Conservation (phyloP, 176 grass and related monocot genomes). For the Oryza longistaminata region DNA sequence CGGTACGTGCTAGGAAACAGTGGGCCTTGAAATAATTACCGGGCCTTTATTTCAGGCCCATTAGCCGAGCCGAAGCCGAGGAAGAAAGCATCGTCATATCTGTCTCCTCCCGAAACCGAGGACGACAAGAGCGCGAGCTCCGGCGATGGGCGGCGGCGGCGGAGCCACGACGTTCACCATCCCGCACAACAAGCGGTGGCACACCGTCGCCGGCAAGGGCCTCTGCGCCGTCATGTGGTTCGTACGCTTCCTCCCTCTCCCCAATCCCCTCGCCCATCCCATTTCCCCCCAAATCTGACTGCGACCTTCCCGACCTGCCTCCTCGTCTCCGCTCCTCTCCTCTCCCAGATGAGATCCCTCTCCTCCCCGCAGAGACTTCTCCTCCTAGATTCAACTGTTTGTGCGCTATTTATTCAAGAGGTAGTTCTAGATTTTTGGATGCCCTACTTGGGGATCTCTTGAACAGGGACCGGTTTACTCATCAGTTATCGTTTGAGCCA, state of each 20-base stretch:
- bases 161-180: conserved; percentile 37
- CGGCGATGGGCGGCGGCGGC: too few relatives aligned
- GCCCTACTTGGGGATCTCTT: neutral
- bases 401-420: neutral
- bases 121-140: neutral
- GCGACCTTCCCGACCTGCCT: too few relatives aligned
- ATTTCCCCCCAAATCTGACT: neutral
- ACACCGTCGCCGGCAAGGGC: conserved; percentile 80
- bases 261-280: neutral
- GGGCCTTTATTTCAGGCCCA: too few relatives aligned
- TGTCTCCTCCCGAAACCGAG: too few relatives aligned
- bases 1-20: too few relatives aligned
- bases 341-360: neutral
- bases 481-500: neutral
- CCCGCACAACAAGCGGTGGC: conserved; percentile 84
- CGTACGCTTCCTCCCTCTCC: neutral
- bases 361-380: neutral
- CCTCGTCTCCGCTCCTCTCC: too few relatives aligned
- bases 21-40: too few relatives aligned
- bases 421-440: neutral
- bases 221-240: conserved; percentile 51
- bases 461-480: neutral
- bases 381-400: neutral
- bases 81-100: too few relatives aligned
- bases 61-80: too few relatives aligned